A percentile compares a stretch with the other conserved stretches of the same genome.
phyloP scores from a whole-genome alignment of 352 stramenopile species.

The Phytophthora sp. region DNA sequence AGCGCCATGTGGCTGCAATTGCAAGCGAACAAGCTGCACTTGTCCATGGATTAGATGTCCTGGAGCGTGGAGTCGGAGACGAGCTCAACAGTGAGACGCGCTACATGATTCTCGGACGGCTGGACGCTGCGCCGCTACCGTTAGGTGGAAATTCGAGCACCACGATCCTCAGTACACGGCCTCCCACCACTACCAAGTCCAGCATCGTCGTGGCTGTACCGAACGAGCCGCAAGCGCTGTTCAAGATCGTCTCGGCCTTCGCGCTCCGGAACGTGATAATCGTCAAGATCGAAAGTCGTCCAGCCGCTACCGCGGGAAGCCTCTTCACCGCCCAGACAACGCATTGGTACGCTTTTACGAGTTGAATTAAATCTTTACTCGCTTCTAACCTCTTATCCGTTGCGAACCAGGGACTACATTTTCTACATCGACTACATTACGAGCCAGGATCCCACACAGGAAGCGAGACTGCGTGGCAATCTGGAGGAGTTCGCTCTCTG shows the following conservation, averaged over 20 bases:
- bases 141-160: slow-evolving; percentile 27
- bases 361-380: neutral
- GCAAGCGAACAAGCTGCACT: slow-evolving; percentile 66
- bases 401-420: slow-evolving; percentile 67
- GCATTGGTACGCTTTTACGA: slow-evolving; percentile 50
- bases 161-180: slow-evolving; percentile 11
- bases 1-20: slow-evolving; percentile 62
- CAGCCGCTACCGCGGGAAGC: slow-evolving; percentile 59
- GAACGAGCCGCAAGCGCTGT: slow-evolving; percentile 74
- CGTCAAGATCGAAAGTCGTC: slow-evolving; percentile 85
- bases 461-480: slow-evolving; percentile 60
- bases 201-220: slow-evolving; percentile 75
- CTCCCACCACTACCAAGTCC: slow-evolving; percentile 53
- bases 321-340: slow-evolving; percentile 73
- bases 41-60: slow-evolving; percentile 58
- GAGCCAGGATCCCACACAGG: slow-evolving; percentile 48
- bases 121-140: slow-evolving; percentile 51
- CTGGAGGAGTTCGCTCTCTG: slow-evolving; percentile 80
- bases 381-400: neutral
- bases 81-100: slow-evolving; percentile 78
- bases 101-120: slow-evolving; percentile 72
- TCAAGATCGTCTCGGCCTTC: slow-evolving; percentile 82
- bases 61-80: slow-evolving; percentile 63
- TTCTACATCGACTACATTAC: slow-evolving; percentile 83
- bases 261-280: slow-evolving; percentile 80